Conservation (phyloP, 2,329 filamentous ascomycete species). For the Talaromyces islandicus region DNA sequence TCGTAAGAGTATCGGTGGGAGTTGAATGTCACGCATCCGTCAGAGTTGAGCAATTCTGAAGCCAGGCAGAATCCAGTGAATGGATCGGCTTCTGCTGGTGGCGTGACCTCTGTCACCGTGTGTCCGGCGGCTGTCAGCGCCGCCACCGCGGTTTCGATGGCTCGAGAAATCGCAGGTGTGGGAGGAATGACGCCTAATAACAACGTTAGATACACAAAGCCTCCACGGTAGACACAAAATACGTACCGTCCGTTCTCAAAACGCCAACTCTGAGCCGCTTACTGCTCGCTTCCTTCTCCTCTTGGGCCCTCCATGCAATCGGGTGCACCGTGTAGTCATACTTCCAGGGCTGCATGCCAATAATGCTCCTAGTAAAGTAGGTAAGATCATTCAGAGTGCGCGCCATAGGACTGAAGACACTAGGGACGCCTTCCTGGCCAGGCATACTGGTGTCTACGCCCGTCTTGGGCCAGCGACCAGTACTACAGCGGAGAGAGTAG, state of each 20-base stretch:
- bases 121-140: slow-evolving; percentile 70
- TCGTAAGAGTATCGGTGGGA: slow-evolving; percentile 72
- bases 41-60: slow-evolving; percentile 74
- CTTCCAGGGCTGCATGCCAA: slow-evolving; percentile 79
- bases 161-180: slow-evolving; percentile 74
- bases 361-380: slow-evolving; percentile 74
- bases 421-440: slow-evolving; percentile 83
- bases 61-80: slow-evolving; percentile 72
- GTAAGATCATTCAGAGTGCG: slow-evolving; percentile 73
- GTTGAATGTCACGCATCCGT: slow-evolving; percentile 75
- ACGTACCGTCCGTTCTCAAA: slow-evolving; percentile 62
- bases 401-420: slow-evolving; percentile 89
- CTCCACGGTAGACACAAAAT: background rate
- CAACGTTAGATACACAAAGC: background rate
- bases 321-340: slow-evolving; percentile 85
- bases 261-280: slow-evolving; percentile 69
- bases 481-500: slow-evolving; percentile 80
- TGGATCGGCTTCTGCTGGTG: slow-evolving; percentile 67
- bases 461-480: slow-evolving; percentile 81
- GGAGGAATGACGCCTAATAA: slow-evolving; percentile 67
- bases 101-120: slow-evolving; percentile 60
- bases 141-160: slow-evolving; percentile 62
- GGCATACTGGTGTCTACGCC: slow-evolving; percentile 84
- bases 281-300: slow-evolving; percentile 53
- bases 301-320: slow-evolving; percentile 65